Evolutionary conservation across 2,329 filamentous ascomycete species (phyloP).

Genomic region (Fusarium beomiforme): DNA sequence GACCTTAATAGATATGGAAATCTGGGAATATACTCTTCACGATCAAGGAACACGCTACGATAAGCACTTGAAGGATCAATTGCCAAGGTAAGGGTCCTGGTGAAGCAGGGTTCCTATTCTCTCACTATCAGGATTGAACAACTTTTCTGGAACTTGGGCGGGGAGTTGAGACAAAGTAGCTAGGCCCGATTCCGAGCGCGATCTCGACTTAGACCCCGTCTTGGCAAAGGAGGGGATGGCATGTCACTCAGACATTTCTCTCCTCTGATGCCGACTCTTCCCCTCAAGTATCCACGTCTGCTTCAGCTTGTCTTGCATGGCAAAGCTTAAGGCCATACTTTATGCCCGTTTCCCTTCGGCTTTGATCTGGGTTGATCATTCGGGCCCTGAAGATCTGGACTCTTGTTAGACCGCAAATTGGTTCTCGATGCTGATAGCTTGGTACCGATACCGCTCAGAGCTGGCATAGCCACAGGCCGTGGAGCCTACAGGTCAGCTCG

Average conservation of each 20-base stretch:
- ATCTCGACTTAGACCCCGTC: slow-evolving; percentile 30
- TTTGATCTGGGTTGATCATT: neutral
- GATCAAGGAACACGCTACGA: slow-evolving; percentile 24
- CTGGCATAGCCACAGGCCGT: slow-evolving; percentile 35
- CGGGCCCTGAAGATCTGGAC: neutral
- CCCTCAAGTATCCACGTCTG: neutral
- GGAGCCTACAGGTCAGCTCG: slow-evolving; percentile 38
- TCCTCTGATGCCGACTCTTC: slow-evolving; percentile 13
- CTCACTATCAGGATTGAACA: slow-evolving; percentile 6
- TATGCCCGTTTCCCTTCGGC: neutral
- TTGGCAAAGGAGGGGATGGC: slow-evolving; percentile 19
- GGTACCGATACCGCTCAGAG: neutral
- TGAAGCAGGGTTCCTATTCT: slow-evolving; percentile 26
- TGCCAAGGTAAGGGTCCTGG: slow-evolving; percentile 28
- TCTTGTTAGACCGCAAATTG: slow-evolving; percentile 15
- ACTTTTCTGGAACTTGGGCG: slow-evolving; percentile 25
- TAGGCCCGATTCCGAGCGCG: slow-evolving; percentile 21
- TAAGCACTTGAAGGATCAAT: slow-evolving; percentile 10
- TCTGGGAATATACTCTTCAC: slow-evolving; percentile 12
- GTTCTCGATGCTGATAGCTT: slow-evolving; percentile 13
- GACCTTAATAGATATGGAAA: slow-evolving; percentile 30
- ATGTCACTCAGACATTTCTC: slow-evolving; percentile 26
- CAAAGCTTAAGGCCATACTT: neutral
- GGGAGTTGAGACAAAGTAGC: slow-evolving; percentile 29
- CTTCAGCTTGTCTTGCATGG: neutral